Base-by-base conservation (phyloP, 371 early-diverging fungal genomes). In the Rhizopus stolonifer region DNA sequence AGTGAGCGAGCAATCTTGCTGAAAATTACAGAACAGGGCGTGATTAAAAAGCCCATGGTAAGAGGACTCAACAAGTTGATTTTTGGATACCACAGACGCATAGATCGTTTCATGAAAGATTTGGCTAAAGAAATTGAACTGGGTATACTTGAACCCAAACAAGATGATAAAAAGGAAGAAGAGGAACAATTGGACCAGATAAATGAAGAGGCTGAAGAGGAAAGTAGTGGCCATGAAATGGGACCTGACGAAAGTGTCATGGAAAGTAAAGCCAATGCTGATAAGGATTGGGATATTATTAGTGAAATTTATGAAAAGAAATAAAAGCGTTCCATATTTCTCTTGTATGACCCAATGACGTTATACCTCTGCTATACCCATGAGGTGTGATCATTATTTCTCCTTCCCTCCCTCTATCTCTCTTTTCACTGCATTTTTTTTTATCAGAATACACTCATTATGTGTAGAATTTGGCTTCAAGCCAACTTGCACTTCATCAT, bases 101-200 rank as follows among this genome's bases (percentile, higher is more conserved):
- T 73, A 14, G 74, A 73, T 51, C 55, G 65, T 19, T 73, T 69
- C 46, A 34, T 69, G 31, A 62, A 67, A 24, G 74, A 73, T 39
- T 55, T 73, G 19, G 58, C 44, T 17, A 59, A 60, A 34, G 64
- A 68, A 32, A 54, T 66, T 15, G 44, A 48, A 1, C 36, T 63
- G 34, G 54, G 55, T 4, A 50, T 63, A 10, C 48, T 58, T 7
- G 58, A 58, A 7, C 24, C 36, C 10, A 31, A 15, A 17, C 33
- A 52, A 22, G 52, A 36, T 13, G 40, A 61, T 52, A 26, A 54
- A 44, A 53, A 48, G 13, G 17, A 15, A 11, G 7, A 21, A n/a
- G 31, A 36, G 3, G 26, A 10, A n/a, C n/a, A n/a, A n/a, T n/a
- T n/a, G 9, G 14, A 39, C 18, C 13, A 22, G 15, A 14, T 10